Percentiles rank a stretch among this genome's conserved stretches.
These are phyloP conservation scores for Ceratocystis papillata DNA, from an alignment of 2,329 filamentous ascomycete species.

Conservation along the genomic window DNA sequence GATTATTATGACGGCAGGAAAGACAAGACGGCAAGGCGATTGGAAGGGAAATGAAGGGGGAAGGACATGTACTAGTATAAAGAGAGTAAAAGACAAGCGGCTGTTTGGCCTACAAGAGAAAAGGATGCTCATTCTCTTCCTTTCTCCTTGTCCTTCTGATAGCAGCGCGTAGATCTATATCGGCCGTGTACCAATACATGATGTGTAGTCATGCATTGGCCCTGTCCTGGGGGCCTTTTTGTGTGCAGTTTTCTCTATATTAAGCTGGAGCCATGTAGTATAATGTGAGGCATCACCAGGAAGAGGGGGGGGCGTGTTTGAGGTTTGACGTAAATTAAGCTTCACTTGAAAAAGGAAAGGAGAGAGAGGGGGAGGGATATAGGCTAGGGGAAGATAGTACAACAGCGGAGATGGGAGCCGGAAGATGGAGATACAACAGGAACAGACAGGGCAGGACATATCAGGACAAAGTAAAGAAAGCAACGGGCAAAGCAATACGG, in stretches of 20 bases:
- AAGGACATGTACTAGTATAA: not conserved
- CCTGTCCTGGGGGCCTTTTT: not conserved
- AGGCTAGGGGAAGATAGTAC: not conserved
- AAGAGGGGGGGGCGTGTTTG: conserved; percentile 17
- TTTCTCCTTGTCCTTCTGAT: not conserved
- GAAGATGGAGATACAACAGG: not conserved
- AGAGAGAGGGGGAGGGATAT: not conserved
- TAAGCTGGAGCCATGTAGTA: not conserved
- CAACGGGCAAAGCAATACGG: conserved; percentile 1
- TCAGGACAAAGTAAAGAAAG: conserved; percentile 2
- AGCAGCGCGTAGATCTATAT: conserved; percentile 1
- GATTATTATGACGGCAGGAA: not conserved
- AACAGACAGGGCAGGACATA: not conserved
- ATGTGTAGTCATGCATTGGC: conserved; percentile 6
- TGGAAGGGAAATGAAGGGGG: too few relatives aligned
- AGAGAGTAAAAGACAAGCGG: not conserved
- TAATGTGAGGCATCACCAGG: not conserved
- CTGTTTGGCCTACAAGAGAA: not conserved
- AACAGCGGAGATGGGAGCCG: conserved; percentile 1
- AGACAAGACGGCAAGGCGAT: too few relatives aligned
- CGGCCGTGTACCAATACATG: not conserved
- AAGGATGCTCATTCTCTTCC: not conserved
- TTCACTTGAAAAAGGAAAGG: not conserved
- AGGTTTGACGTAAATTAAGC: conserved; percentile 16
- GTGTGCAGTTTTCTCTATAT: not conserved